Conservation (phyloP, 495 filamentous ascomycete genomes). For the Trichoderma reesei region DNA sequence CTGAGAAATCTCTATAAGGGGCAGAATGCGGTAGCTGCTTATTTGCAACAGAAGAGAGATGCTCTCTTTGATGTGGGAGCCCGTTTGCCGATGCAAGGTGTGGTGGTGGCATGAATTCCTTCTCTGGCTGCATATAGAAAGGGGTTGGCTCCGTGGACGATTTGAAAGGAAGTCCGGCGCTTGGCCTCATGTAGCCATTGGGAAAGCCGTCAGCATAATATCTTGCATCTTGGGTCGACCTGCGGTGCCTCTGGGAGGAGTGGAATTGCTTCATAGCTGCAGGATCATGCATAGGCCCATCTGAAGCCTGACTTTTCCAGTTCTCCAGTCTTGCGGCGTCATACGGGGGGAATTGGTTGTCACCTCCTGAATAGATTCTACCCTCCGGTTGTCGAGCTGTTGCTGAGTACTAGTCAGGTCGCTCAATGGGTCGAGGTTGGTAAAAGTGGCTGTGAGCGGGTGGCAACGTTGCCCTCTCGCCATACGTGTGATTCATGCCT, state of each 20-base stretch:
- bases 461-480: not conserved
- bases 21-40: not conserved
- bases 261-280: not conserved
- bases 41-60: not conserved
- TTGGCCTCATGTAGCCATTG: not conserved
- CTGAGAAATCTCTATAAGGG: not conserved
- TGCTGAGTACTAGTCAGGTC: not conserved
- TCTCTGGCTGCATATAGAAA: slow-evolving; percentile 5
- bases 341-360: not conserved
- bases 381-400: not conserved
- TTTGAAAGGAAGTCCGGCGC: not conserved
- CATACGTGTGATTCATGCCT: not conserved
- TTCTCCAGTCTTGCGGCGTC: not conserved
- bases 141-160: not conserved
- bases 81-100: not conserved
- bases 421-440: not conserved
- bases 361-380: not conserved
- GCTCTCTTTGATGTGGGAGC: not conserved
- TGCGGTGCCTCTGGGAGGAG: not conserved
- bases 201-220: not conserved
- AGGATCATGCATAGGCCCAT: not conserved
- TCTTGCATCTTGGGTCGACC: not conserved
- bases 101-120: not conserved
- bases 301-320: not conserved
- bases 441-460: not conserved